phyloP scores from a whole-genome alignment of 2,329 filamentous ascomycete species.

The Orbilia ellipsospora region DNA sequence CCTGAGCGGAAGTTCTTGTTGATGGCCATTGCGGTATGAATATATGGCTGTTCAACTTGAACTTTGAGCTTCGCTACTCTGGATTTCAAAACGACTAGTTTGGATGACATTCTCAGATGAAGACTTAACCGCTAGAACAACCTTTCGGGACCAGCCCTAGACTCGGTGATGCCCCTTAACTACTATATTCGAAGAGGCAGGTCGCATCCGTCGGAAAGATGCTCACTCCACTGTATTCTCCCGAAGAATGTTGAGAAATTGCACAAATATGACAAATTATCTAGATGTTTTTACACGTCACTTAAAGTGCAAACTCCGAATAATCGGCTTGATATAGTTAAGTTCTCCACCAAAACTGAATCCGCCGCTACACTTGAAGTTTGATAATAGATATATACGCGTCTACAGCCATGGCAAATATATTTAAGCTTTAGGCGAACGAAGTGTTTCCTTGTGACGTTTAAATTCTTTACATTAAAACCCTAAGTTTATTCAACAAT shows the following conservation, averaged over 20 bases:
- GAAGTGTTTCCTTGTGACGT: background rate
- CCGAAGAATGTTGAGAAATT: background rate
- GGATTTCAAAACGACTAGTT: background rate
- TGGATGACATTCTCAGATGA: background rate
- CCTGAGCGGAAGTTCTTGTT: too few relatives aligned
- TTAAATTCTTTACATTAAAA: too few relatives aligned
- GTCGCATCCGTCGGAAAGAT: background rate
- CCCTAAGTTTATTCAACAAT: too few relatives aligned
- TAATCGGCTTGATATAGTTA: too few relatives aligned
- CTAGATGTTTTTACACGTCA: background rate
- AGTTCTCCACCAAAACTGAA: too few relatives aligned
- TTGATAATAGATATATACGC: background rate
- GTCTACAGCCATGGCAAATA: background rate
- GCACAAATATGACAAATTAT: constrained; percentile 1
- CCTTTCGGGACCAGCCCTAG: background rate
- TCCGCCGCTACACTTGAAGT: background rate
- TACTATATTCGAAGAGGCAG: background rate
- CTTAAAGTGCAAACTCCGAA: too few relatives aligned
- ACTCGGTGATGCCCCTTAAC: background rate
- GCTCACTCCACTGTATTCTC: background rate
- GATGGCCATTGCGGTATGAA: too few relatives aligned
- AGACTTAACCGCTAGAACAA: background rate
- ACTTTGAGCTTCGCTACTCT: background rate
- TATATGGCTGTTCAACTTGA: background rate
- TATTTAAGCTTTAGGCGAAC: background rate